Conservation (phyloP, 495 filamentous ascomycete species). For the Mycothermus thermophilus region DNA sequence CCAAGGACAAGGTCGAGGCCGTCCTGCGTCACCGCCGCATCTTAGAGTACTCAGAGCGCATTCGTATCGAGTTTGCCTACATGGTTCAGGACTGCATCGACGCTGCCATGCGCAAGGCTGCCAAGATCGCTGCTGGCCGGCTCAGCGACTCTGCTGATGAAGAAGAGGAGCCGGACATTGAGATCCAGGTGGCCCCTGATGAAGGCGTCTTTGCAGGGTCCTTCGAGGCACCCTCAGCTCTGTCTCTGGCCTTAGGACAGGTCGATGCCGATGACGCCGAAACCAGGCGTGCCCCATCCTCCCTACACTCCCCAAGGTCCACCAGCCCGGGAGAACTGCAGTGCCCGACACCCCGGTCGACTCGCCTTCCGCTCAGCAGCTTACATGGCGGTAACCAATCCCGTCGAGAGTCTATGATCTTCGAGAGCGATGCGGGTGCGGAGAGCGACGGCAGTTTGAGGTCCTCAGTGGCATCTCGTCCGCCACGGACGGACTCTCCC, state of each 20-base stretch:
- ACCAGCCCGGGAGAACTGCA: conserved; percentile 85
- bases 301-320: conserved; percentile 50
- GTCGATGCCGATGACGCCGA: conserved; percentile 25
- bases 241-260: conserved; percentile 43
- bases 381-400: too few species aligned
- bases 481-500: conserved; percentile 68
- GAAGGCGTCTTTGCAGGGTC: conserved; percentile 39
- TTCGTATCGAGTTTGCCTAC: conserved; percentile 80
- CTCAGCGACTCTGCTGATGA: conserved; percentile 64
- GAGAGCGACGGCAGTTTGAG: conserved; percentile 77
- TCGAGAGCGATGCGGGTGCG: conserved; percentile 57
- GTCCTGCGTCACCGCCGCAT: conserved; percentile 82
- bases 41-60: conserved; percentile 89
- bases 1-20: conserved; percentile 80
- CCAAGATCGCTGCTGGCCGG: conserved; percentile 69
- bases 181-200: conserved; percentile 23
- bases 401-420: conserved; percentile 55
- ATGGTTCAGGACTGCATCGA: conserved; percentile 91
- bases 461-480: conserved; percentile 60
- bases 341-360: conserved; percentile 82
- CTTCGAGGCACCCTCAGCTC: conserved; percentile 42
- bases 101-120: conserved; percentile 80
- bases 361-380: too few species aligned
- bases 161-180: conserved; percentile 22
- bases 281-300: conserved; percentile 27